Conservation (phyloP, 1,139 yeast species). For the Debaryomyces subglobosus region DNA sequence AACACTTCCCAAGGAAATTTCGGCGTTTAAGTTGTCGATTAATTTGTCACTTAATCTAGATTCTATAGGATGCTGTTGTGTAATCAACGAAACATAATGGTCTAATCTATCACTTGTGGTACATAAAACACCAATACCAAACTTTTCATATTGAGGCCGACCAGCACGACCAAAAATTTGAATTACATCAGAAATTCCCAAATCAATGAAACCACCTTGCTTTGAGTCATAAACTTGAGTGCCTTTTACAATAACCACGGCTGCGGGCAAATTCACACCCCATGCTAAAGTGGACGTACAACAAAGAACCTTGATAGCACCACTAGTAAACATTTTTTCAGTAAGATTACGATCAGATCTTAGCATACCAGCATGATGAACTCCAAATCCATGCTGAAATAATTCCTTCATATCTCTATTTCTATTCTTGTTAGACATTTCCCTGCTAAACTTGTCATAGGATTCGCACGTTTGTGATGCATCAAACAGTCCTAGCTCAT, state of each 20-base stretch:
- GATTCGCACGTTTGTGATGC: slow-evolving; percentile 50
- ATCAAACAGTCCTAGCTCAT: slow-evolving; percentile 63
- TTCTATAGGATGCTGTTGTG: slow-evolving; percentile 97
- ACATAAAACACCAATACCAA: slow-evolving; percentile 90
- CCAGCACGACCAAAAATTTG: slow-evolving; percentile 99
- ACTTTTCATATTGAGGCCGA: slow-evolving; percentile 92
- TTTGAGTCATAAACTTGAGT: slow-evolving; percentile 95
- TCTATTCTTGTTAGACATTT: slow-evolving; percentile 67
- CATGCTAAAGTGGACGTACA: slow-evolving; percentile 98
- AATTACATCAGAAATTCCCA: slow-evolving; percentile 94
- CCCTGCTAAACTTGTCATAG: slow-evolving; percentile 57
- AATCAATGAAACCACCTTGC: slow-evolving; percentile 90
- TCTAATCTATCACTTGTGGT: slow-evolving; percentile 82
- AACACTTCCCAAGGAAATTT: slow-evolving; percentile 92
- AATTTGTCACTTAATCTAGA: slow-evolving; percentile 76
- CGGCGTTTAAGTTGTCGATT: slow-evolving; percentile 94
- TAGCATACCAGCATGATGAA: slow-evolving; percentile 97
- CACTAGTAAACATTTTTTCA: slow-evolving; percentile 82
- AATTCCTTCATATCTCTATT: slow-evolving; percentile 82
- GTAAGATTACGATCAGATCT: slow-evolving; percentile 88
- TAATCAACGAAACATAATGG: slow-evolving; percentile 81
- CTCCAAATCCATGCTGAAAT: slow-evolving; percentile 82
- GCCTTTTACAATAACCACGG: slow-evolving; percentile 94
- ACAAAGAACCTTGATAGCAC: slow-evolving; percentile 86
- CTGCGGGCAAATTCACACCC: slow-evolving; percentile 99